phyloP scores from a whole-genome alignment of 331 rosid genomes.

The Stylosanthes scabra region DNA sequence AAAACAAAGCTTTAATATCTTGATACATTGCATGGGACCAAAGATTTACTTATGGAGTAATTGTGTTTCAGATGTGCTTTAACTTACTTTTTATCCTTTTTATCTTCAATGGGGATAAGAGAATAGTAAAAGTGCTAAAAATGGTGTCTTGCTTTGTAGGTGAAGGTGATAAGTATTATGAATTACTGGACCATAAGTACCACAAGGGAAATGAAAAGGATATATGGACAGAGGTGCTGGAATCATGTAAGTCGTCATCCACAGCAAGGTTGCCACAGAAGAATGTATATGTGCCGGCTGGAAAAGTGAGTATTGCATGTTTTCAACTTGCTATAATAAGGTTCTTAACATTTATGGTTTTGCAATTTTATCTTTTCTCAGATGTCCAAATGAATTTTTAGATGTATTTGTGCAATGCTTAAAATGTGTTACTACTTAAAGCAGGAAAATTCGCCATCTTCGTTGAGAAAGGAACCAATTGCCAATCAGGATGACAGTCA shows the following conservation, averaged over 20 bases:
- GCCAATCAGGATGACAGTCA: conserved; percentile 48
- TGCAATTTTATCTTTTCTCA: conserved; percentile 21
- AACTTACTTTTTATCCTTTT: conserved; percentile 30
- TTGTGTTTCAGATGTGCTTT: conserved; percentile 18
- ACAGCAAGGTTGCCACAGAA: conserved; percentile 40
- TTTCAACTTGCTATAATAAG: background rate
- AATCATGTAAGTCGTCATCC: conserved; percentile 48
- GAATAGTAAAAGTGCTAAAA: conserved; percentile 41
- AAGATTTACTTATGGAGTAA: conserved; percentile 16
- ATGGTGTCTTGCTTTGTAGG: conserved; percentile 42
- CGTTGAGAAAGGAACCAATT: conserved; percentile 46
- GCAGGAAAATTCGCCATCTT: conserved; percentile 57
- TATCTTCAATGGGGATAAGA: conserved; percentile 23
- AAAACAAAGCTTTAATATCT: background rate
- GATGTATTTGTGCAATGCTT: conserved; percentile 26
- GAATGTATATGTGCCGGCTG: conserved; percentile 44
- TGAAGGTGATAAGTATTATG: conserved; percentile 47
- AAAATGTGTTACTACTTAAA: conserved; percentile 29
- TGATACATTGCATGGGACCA: conserved; percentile 16
- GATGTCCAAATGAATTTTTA: conserved; percentile 10
- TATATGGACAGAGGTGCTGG: conserved; percentile 59
- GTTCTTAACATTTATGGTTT: conserved; percentile 28
- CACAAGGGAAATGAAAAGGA: conserved; percentile 55
- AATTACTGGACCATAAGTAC: conserved; percentile 48
- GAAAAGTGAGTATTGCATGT: conserved; percentile 58